These are phyloP conservation scores for Amyloporia xantha DNA, from an alignment of 768 basidiomycete species.

Conservation along the genomic window DNA sequence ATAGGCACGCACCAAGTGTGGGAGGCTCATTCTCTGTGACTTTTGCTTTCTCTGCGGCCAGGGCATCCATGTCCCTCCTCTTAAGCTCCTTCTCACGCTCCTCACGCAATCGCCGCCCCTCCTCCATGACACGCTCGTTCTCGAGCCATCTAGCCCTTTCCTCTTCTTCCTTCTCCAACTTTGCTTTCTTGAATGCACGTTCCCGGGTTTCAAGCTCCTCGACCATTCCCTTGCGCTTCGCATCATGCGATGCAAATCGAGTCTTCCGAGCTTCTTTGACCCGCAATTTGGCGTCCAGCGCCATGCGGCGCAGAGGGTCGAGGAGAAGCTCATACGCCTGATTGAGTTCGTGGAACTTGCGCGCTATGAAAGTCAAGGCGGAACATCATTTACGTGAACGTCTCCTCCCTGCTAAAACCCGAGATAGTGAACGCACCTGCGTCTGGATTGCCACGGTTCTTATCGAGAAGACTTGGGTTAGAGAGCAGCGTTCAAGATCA, in stretches of 20 bases:
- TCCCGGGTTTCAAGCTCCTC: slow-evolving; percentile 79
- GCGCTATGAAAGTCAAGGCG: slow-evolving; percentile 36
- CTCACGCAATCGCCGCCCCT: slow-evolving; percentile 61
- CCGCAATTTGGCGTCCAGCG: slow-evolving; percentile 74
- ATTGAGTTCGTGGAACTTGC: slow-evolving; percentile 81
- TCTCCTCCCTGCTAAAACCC: not conserved
- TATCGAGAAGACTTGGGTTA: slow-evolving; percentile 8
- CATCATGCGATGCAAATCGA: slow-evolving; percentile 64
- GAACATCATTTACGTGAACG: not conserved
- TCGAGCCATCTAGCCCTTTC: slow-evolving; percentile 48
- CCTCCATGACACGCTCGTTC: slow-evolving; percentile 69
- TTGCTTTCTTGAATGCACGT: slow-evolving; percentile 66
- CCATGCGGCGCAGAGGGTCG: slow-evolving; percentile 72
- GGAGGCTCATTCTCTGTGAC: slow-evolving; percentile 48
- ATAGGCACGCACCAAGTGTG: slow-evolving; percentile 35
- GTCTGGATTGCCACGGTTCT: slow-evolving; percentile 78
- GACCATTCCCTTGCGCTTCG: slow-evolving; percentile 66
- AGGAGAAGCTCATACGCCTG: slow-evolving; percentile 76
- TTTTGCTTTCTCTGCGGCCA: slow-evolving; percentile 27
- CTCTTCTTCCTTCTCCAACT: slow-evolving; percentile 54
- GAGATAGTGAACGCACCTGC: slow-evolving; percentile 42
- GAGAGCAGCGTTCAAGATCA: slow-evolving; percentile 9
- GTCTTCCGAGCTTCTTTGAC: slow-evolving; percentile 60
- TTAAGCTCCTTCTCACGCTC: slow-evolving; percentile 52
- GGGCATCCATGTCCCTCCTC: slow-evolving; percentile 37